phyloP scores from a whole-genome alignment of 1,284 basidiomycete genomes.

The Cryptococcus depauperatus region DNA sequence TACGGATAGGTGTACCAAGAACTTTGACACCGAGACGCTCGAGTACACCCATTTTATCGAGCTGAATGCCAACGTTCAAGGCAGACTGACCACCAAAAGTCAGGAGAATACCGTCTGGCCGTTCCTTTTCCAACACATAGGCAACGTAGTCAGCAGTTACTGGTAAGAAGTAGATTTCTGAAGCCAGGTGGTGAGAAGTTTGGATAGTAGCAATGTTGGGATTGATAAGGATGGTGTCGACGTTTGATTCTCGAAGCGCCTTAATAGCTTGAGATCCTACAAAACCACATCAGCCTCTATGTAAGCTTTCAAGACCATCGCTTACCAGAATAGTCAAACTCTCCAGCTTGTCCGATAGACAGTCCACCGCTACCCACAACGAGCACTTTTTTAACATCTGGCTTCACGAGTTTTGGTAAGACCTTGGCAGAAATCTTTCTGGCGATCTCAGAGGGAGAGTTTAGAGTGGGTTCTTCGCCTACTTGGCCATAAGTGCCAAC shows the following conservation, averaged over 20 bases:
- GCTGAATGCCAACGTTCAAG: conserved; percentile 92
- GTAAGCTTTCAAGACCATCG: not conserved
- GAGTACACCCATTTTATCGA: conserved; percentile 95
- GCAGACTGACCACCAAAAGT: conserved; percentile 99
- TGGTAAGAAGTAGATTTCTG: conserved; percentile 95
- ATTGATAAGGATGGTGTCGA: conserved; percentile 92
- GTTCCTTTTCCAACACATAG: conserved; percentile 96
- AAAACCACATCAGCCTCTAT: not conserved
- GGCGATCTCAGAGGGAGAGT: conserved; percentile 84
- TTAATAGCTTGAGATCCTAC: conserved; percentile 89
- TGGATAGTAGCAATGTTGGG: conserved; percentile 98
- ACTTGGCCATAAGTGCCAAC: conserved; percentile 63
- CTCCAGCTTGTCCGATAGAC: conserved; percentile 95
- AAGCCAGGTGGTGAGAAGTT: conserved; percentile 91
- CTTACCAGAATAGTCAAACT: conserved; percentile 95
- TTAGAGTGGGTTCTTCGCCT: conserved; percentile 70
- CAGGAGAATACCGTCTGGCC: conserved; percentile 92
- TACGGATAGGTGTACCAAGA: conserved; percentile 88
- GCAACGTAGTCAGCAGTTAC: conserved; percentile 97
- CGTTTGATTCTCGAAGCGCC: conserved; percentile 89
- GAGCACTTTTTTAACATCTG: conserved; percentile 86
- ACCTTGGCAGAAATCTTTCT: conserved; percentile 85
- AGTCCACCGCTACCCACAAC: conserved; percentile 96
- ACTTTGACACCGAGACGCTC: conserved; percentile 92
- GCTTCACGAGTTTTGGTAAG: conserved; percentile 66